Percentiles rank a stretch among this genome's conserved stretches.
These are phyloP conservation scores for Phytophthora europaea DNA, from an alignment of 352 stramenopile genomes.

Conservation along the genomic window DNA sequence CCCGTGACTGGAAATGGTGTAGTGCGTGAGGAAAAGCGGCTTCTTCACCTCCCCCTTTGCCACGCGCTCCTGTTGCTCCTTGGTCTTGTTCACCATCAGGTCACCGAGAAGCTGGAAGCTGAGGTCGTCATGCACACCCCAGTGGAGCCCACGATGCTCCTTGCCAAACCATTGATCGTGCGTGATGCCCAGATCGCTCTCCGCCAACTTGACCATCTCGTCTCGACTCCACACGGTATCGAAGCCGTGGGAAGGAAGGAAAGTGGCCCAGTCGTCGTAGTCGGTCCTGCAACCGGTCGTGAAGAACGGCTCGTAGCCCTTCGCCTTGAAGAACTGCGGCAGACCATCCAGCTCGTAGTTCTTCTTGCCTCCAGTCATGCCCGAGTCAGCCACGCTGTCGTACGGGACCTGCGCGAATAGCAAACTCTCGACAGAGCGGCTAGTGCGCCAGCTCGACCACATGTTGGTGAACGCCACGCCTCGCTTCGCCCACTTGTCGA, in stretches of 20 bases:
- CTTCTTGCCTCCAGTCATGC: slow-evolving; percentile 32
- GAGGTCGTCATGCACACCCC: slow-evolving; percentile 64
- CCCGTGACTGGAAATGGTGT: slow-evolving; percentile 62
- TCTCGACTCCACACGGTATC: slow-evolving; percentile 45
- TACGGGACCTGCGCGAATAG: slow-evolving; percentile 57
- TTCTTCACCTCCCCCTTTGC: slow-evolving; percentile 27
- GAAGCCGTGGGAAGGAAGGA: slow-evolving; percentile 57
- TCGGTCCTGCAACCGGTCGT: slow-evolving; percentile 47
- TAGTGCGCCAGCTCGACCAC: slow-evolving; percentile 66
- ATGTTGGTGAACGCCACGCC: slow-evolving; percentile 60
- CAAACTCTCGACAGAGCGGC: slow-evolving; percentile 58
- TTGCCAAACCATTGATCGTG: slow-evolving; percentile 39
- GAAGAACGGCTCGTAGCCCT: slow-evolving; percentile 60
- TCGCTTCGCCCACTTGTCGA: slow-evolving; percentile 57
- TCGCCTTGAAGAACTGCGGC: slow-evolving; percentile 56
- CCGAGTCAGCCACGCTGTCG: slow-evolving; percentile 40
- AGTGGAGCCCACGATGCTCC: slow-evolving; percentile 23
- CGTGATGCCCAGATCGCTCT: slow-evolving; percentile 45
- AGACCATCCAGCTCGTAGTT: slow-evolving; percentile 43
- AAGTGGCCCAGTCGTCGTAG: slow-evolving; percentile 59
- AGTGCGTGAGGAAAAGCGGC: slow-evolving; percentile 59
- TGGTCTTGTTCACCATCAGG: slow-evolving; percentile 50
- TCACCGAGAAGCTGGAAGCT: slow-evolving; percentile 52
- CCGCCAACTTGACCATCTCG: slow-evolving; percentile 43
- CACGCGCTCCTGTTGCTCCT: slow-evolving; percentile 31